Conservation (phyloP, 2,329 filamentous ascomycete species). For the Chrysoporthe cubensis region DNA sequence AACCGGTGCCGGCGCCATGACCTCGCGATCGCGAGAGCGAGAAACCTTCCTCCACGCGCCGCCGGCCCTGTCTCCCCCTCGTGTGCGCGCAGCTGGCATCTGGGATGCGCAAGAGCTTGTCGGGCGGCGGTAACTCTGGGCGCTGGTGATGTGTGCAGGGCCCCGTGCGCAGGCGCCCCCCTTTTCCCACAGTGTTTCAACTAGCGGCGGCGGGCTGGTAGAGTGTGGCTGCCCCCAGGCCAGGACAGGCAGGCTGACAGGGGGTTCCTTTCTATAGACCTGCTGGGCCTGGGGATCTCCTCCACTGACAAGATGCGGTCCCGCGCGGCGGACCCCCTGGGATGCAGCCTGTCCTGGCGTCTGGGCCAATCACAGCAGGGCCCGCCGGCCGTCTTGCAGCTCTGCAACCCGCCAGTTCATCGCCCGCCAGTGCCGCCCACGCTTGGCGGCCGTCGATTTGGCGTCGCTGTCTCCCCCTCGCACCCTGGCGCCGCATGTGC, state of each 20-base stretch:
- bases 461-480: neutral
- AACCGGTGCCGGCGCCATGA: neutral
- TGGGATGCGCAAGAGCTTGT: neutral
- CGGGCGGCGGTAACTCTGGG: neutral
- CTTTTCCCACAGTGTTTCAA: slow-evolving; percentile 6
- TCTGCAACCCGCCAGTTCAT: slow-evolving; percentile 11
- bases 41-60: neutral
- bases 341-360: neutral
- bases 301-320: neutral
- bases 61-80: no score
- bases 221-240: neutral
- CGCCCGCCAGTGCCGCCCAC: no score
- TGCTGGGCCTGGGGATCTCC: neutral
- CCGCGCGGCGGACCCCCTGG: neutral
- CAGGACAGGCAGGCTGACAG: slow-evolving; percentile 11
- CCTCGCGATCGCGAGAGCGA: neutral
- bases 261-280: neutral
- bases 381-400: neutral
- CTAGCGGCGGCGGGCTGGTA: slow-evolving; percentile 6
- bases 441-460: neutral
- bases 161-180: slow-evolving; percentile 4
- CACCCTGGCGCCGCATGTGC: slow-evolving; percentile 1
- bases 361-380: slow-evolving; percentile 2
- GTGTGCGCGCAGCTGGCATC: neutral
- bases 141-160: neutral